These are phyloP conservation scores for Haematococcus sp. DNA, from an alignment of 139 green algal genomes.

Conservation along the genomic window DNA sequence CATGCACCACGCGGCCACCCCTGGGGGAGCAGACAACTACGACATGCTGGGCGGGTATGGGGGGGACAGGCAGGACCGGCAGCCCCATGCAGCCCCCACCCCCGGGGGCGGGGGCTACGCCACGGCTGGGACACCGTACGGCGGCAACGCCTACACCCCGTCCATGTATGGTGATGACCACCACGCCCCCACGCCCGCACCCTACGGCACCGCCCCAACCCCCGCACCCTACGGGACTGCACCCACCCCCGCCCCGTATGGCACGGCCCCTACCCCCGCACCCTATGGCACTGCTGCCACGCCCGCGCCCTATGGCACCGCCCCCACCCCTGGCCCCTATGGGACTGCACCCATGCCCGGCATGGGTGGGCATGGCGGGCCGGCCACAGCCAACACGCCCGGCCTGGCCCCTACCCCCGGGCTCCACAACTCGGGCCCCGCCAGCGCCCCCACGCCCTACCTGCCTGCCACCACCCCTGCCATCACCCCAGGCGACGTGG, in stretches of 20 bases:
- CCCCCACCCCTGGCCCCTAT: not conserved
- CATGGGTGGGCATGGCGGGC: constrained; percentile 1
- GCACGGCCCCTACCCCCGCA: constrained; percentile 26
- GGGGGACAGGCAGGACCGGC: too few species aligned
- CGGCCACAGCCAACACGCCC: not conserved
- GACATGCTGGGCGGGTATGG: too few species aligned
- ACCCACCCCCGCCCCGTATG: constrained; percentile 30
- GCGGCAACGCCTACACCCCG: not conserved
- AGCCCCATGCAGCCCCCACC: not conserved
- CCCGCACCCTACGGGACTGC: constrained; percentile 28
- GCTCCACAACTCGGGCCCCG: constrained; percentile 11
- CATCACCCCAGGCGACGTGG: constrained; percentile 31
- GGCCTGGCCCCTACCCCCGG: constrained; percentile 22
- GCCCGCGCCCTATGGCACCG: constrained; percentile 2
- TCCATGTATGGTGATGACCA: constrained; percentile 1
- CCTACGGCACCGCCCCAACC: constrained; percentile 18
- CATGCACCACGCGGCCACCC: constrained; percentile 24
- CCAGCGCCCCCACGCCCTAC: constrained; percentile 28
- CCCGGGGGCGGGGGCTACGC: not conserved
- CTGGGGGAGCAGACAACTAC: constrained; percentile 14
- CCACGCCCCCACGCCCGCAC: constrained; percentile 24
- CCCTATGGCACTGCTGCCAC: not conserved
- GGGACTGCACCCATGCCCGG: not conserved
- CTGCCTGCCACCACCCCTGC: constrained; percentile 26
- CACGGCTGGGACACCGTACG: not conserved